A percentile compares a stretch with the other conserved stretches of the same genome.
Evolutionary conservation across 768 basidiomycete genomes (phyloP).

Genomic region (Lanmaoa rubissima): DNA sequence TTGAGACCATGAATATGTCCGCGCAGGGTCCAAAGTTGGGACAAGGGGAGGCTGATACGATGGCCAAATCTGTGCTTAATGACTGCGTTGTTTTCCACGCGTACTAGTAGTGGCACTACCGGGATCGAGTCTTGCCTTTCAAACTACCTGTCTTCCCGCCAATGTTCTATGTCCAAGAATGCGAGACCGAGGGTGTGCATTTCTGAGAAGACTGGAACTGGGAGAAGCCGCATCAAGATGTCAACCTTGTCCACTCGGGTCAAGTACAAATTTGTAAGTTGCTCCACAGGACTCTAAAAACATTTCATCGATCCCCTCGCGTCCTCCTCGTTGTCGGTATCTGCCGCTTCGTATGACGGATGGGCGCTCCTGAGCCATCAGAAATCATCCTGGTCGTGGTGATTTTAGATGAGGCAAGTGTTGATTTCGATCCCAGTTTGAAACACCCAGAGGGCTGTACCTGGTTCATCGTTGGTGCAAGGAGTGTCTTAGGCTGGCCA

Average conservation of each 20-base stretch:
- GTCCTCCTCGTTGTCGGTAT: slow-evolving; percentile 10
- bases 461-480: background rate
- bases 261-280: background rate
- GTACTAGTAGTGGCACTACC: background rate
- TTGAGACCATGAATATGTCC: background rate
- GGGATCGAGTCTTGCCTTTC: background rate
- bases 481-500: background rate
- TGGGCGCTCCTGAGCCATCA: background rate
- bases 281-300: background rate
- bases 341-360: background rate
- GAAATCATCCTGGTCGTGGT: background rate
- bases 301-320: background rate
- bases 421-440: background rate
- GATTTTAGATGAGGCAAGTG: background rate
- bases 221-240: background rate
- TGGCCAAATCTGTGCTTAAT: background rate
- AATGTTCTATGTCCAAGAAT: background rate
- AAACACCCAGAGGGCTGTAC: no score
- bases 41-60: background rate
- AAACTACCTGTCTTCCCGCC: background rate
- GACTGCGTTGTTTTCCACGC: background rate
- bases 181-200: background rate
- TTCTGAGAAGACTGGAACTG: background rate
- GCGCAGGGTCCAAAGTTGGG: background rate
- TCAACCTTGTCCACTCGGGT: background rate